Conservation (phyloP, 371 early-diverging fungal species). For the Blastocladiella emersonii region DNA sequence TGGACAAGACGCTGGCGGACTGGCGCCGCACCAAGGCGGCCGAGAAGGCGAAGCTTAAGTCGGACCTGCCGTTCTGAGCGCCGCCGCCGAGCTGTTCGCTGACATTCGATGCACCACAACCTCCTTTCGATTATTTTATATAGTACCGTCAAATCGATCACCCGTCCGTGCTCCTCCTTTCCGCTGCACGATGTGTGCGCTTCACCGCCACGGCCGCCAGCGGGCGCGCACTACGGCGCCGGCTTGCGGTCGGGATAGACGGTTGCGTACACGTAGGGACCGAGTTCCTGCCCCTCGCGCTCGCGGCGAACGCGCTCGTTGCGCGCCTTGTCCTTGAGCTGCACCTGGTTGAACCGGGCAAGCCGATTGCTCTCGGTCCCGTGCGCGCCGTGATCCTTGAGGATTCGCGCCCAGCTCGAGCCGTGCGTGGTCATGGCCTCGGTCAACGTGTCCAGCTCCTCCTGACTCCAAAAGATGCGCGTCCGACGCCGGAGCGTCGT, state of each 20-base stretch:
- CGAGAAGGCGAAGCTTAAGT: background rate
- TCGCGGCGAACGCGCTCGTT: background rate
- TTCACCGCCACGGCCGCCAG: no score
- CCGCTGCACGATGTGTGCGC: no score
- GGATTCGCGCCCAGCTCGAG: background rate
- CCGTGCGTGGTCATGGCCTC: background rate
- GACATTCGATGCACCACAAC: no score
- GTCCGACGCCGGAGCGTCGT: background rate
- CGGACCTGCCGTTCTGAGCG: background rate
- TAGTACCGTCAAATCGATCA: no score
- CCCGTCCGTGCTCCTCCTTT: no score
- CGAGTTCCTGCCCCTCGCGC: background rate
- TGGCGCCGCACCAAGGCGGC: background rate
- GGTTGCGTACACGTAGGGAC: background rate
- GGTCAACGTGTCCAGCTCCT: background rate
- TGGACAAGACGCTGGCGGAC: background rate
- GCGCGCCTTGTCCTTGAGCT: constrained; percentile 5
- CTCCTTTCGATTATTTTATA: no score
- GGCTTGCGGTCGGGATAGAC: background rate
- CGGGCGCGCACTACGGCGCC: no score
- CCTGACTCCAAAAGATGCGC: background rate
- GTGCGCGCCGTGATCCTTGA: background rate
- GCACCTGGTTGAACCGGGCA: background rate
- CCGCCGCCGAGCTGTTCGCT: no score
- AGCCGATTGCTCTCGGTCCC: no score